These are phyloP conservation scores for Phaeomoniella chlamydospora DNA, from an alignment of 2,329 filamentous ascomycete species.

Conservation along the genomic window DNA sequence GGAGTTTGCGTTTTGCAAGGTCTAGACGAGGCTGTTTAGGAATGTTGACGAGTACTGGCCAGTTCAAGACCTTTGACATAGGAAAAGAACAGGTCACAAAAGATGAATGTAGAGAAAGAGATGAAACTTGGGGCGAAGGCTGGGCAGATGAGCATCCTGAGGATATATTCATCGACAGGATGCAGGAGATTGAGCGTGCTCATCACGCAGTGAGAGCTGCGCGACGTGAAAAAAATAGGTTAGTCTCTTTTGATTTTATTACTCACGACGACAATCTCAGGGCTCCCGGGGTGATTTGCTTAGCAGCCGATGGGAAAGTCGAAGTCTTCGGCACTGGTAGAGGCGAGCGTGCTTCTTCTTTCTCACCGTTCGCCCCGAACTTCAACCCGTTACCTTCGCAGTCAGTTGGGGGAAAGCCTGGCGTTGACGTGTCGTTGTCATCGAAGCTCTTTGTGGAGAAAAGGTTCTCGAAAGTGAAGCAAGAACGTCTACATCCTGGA, in stretches of 20 bases:
- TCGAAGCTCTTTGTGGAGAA: conserved; percentile 1
- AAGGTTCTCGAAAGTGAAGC: not conserved
- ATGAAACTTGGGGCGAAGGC: conserved; percentile 18
- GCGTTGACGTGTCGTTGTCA: conserved; percentile 3
- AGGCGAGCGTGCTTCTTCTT: not conserved
- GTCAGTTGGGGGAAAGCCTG: not conserved
- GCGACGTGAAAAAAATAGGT: conserved; percentile 29
- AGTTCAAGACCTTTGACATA: conserved; percentile 42
- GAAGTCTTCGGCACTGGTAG: not conserved
- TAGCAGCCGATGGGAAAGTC: conserved; percentile 37
- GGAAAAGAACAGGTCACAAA: conserved; percentile 33
- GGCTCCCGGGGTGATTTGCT: conserved; percentile 37
- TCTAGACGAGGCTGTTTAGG: conserved; percentile 43
- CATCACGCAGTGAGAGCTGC: conserved; percentile 29
- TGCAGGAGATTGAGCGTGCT: conserved; percentile 29
- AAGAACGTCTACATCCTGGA: not conserved
- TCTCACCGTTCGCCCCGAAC: not conserved
- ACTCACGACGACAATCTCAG: conserved; percentile 25
- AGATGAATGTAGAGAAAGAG: conserved; percentile 21
- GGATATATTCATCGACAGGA: conserved; percentile 27
- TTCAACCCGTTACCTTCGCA: not conserved
- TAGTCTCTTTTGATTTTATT: conserved; percentile 49
- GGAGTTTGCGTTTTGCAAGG: conserved; percentile 48
- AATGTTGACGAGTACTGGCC: conserved; percentile 43
- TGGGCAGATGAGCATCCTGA: conserved; percentile 26